These are phyloP conservation scores for Eragrostis nindensis DNA, from an alignment of 176 grass and related monocot species.

Conservation along the genomic window DNA sequence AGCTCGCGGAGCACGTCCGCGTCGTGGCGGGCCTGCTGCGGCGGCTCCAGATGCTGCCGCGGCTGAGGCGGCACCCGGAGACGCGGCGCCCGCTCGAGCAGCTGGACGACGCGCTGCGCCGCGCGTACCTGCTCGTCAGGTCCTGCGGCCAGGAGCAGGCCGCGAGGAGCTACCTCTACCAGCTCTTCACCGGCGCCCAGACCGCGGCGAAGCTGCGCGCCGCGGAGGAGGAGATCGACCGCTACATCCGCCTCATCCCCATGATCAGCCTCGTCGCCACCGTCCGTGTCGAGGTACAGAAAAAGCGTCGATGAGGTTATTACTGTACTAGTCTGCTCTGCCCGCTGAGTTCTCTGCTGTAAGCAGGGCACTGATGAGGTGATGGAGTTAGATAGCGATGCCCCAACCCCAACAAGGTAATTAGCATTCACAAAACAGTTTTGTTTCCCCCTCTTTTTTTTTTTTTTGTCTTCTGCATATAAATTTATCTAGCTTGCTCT, in stretches of 20 bases:
- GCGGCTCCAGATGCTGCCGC: not conserved
- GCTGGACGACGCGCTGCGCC: constrained; percentile 6
- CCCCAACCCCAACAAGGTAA: not conserved
- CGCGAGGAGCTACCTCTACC: constrained; percentile 1
- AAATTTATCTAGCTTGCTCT: not conserved
- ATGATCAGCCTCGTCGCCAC: constrained; percentile 15
- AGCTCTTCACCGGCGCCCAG: not conserved
- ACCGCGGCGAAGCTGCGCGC: constrained; percentile 2
- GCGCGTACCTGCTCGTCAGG: constrained; percentile 5
- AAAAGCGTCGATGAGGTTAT: too few species aligned
- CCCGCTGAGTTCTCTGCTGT: not conserved
- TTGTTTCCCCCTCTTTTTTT: too few species aligned
- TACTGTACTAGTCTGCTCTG: too few species aligned
- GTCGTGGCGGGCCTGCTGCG: not conserved
- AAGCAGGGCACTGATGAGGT: not conserved
- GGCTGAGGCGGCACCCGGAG: constrained; percentile 1
- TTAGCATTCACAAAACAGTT: not conserved
- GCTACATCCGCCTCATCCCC: constrained; percentile 20
- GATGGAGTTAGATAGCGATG: not conserved
- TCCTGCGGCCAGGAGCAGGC: not conserved
- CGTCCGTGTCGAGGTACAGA: not conserved
- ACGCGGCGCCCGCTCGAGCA: constrained; percentile 13
- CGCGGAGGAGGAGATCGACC: constrained; percentile 14
- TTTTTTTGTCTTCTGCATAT: not conserved
- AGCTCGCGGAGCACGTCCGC: not conserved